Evolutionary conservation across 1,284 basidiomycete species (phyloP).

Genomic region (Inonotus hispidus): DNA sequence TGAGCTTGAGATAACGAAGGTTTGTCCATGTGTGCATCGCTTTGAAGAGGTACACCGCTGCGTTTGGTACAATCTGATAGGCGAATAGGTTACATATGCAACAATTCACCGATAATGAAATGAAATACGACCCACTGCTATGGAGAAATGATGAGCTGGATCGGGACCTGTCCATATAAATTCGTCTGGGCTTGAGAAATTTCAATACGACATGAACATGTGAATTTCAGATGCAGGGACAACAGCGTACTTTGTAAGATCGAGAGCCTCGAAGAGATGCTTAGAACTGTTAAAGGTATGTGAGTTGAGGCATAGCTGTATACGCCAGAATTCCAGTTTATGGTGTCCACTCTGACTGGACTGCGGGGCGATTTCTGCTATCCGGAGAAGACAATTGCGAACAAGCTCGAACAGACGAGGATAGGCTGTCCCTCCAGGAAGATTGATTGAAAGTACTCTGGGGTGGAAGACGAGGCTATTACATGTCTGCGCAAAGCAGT

Average conservation of each 20-base stretch:
- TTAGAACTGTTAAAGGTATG: conserved; percentile 34
- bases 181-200: conserved; percentile 35
- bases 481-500: conserved; percentile 24
- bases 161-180: conserved; percentile 56
- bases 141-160: conserved; percentile 55
- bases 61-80: conserved; percentile 42
- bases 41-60: conserved; percentile 38
- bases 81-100: conserved; percentile 8
- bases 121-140: conserved; percentile 38
- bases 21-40: conserved; percentile 40
- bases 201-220: not conserved
- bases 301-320: conserved; percentile 38
- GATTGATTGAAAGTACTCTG: conserved; percentile 23
- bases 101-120: not conserved
- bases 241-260: conserved; percentile 36
- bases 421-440: conserved; percentile 29
- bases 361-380: not conserved
- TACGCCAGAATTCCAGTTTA: not conserved
- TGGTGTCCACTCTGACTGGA: not conserved
- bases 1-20: conserved; percentile 40
- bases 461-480: conserved; percentile 25
- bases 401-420: conserved; percentile 30
- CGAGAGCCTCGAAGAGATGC: conserved; percentile 36
- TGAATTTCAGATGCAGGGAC: not conserved
- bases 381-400: conserved; percentile 24